These are phyloP conservation scores for Podosphaera fusca DNA, from an alignment of 2,329 filamentous ascomycete species.

Conservation along the genomic window DNA sequence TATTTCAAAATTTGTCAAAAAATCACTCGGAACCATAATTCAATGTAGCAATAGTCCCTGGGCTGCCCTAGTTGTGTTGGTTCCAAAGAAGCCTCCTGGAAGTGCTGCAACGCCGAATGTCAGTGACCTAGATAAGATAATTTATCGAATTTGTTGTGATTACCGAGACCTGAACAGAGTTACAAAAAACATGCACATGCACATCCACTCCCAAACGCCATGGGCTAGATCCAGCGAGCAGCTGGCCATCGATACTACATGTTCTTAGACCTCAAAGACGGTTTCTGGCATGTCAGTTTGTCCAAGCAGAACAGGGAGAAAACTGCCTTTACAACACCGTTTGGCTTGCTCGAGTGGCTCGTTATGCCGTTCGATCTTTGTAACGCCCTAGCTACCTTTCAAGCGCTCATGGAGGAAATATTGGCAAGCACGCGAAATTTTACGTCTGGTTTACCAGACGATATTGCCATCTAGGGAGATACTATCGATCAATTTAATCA, in stretches of 20 bases:
- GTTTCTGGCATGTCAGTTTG: not conserved
- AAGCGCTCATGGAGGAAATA: not conserved
- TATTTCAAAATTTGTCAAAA: no score
- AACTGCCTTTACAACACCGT: not conserved
- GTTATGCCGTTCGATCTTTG: conserved; percentile 2
- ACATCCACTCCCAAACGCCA: not conserved
- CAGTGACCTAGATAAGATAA: not conserved
- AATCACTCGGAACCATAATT: no score
- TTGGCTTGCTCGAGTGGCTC: not conserved
- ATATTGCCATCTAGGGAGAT: not conserved
- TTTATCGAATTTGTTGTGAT: not conserved
- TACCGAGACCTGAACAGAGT: not conserved
- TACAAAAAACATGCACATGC: not conserved
- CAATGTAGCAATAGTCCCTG: no score
- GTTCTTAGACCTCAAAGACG: no score
- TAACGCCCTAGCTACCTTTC: conserved; percentile 2
- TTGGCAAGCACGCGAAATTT: not conserved
- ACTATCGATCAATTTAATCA: not conserved
- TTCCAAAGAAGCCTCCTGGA: no score
- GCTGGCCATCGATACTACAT: not conserved
- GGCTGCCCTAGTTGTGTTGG: no score
- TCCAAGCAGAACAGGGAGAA: not conserved
- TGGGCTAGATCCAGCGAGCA: not conserved
- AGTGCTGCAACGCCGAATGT: no score
- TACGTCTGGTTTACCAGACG: not conserved